Conservation (phyloP, 2,329 filamentous ascomycete genomes). For the Aspergillus carbonarius region DNA sequence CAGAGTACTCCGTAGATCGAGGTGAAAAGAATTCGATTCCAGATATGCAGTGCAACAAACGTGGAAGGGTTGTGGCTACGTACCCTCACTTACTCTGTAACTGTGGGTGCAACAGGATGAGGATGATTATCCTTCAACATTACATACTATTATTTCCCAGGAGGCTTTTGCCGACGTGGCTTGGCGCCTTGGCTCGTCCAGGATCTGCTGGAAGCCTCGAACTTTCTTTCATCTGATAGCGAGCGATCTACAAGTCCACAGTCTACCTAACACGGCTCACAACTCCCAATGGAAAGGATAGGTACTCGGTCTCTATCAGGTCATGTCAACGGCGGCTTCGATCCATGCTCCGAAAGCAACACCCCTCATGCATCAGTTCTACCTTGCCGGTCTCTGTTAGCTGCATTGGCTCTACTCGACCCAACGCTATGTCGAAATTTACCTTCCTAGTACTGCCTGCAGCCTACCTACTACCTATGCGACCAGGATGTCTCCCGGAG, state of each 20-base stretch:
- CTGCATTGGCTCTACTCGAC: background rate
- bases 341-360: background rate
- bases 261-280: background rate
- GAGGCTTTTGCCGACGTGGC: constrained; percentile 5
- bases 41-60: too few relatives aligned
- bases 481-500: background rate
- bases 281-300: background rate
- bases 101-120: background rate
- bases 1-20: background rate
- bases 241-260: too few relatives aligned
- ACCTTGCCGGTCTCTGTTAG: background rate
- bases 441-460: too few relatives aligned
- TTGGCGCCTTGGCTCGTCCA: constrained; percentile 7
- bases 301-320: background rate
- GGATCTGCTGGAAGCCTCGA: background rate
- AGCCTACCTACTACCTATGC: too few relatives aligned
- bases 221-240: background rate
- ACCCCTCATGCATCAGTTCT: background rate
- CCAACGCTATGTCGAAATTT: background rate
- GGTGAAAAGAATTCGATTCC: background rate
- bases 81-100: background rate
- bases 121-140: background rate
- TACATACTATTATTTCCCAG: background rate
- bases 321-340: background rate
- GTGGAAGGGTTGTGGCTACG: background rate